These are phyloP conservation scores for Kitagawia praeruptora DNA, from an alignment of 129 eudicot species.

Conservation along the genomic window DNA sequence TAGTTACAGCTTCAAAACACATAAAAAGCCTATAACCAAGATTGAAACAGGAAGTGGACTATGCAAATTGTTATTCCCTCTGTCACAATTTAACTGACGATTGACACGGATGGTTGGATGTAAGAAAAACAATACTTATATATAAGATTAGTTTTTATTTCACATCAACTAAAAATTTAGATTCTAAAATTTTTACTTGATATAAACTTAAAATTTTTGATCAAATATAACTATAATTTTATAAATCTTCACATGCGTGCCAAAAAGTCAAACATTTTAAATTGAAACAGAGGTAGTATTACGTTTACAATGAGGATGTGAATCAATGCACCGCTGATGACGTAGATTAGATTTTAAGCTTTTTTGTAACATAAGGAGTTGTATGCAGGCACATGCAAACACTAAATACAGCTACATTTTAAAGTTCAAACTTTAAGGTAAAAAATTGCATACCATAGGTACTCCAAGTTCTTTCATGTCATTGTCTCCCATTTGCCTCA, in stretches of 20 bases:
- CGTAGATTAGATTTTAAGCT: background rate
- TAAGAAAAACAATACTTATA: background rate
- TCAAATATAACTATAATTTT: background rate
- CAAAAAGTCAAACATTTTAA: background rate
- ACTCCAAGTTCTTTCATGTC: constrained; percentile 89
- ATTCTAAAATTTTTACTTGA: background rate
- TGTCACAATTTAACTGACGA: background rate
- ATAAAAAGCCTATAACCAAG: background rate
- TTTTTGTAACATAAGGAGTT: background rate
- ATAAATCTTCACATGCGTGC: background rate
- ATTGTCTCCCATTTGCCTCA: constrained; percentile 83
- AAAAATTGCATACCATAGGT: constrained; percentile 61
- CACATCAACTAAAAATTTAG: too few species aligned
- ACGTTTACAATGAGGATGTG: background rate
- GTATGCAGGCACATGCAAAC: background rate
- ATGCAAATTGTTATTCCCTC: too few species aligned
- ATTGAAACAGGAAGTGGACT: background rate
- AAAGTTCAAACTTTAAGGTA: background rate
- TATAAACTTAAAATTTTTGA: background rate
- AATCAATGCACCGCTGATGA: background rate
- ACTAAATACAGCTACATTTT: background rate
- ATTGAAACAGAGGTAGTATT: background rate
- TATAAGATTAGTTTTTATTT: background rate
- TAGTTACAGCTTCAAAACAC: background rate
- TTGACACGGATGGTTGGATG: background rate